A percentile compares a stretch with the other conserved stretches of the same genome.
phyloP scores from a whole-genome alignment of 306 rosid species.

The Nissolia schottii region DNA sequence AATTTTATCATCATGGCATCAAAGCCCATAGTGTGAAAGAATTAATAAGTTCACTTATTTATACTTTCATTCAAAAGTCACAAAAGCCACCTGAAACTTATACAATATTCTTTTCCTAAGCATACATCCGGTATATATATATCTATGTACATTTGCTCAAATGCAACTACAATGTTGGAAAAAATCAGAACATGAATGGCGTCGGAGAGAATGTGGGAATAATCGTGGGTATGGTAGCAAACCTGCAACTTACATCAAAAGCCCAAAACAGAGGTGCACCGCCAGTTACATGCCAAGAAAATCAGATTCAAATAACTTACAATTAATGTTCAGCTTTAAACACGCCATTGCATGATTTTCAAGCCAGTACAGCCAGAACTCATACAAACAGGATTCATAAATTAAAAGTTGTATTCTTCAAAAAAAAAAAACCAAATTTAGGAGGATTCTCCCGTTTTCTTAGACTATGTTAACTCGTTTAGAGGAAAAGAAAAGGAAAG shows the following conservation, averaged over 20 bases:
- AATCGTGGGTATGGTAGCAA: constrained; percentile 9
- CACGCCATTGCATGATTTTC: no score
- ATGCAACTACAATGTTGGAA: constrained; percentile 21
- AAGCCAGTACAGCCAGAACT: no score
- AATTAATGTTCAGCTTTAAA: no score
- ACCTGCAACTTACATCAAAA: constrained; percentile 35
- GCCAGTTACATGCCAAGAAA: not conserved
- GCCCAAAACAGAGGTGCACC: no score
- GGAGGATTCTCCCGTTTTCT: no score
- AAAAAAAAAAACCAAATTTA: no score
- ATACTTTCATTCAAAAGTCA: not conserved
- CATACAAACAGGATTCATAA: no score
- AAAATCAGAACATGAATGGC: constrained; percentile 69
- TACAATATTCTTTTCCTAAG: not conserved
- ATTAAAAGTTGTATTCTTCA: no score
- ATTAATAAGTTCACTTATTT: not conserved
- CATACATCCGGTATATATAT: not conserved
- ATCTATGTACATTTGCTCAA: not conserved
- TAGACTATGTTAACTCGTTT: no score
- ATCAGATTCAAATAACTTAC: not conserved
- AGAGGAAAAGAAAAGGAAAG: no score
- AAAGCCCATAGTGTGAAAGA: not conserved
- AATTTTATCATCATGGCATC: not conserved
- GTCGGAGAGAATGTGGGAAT: constrained; percentile 55
- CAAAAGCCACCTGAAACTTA: not conserved